phyloP scores from a whole-genome alignment of 2,329 filamentous ascomycete genomes.

The Curvularia spicifera region DNA sequence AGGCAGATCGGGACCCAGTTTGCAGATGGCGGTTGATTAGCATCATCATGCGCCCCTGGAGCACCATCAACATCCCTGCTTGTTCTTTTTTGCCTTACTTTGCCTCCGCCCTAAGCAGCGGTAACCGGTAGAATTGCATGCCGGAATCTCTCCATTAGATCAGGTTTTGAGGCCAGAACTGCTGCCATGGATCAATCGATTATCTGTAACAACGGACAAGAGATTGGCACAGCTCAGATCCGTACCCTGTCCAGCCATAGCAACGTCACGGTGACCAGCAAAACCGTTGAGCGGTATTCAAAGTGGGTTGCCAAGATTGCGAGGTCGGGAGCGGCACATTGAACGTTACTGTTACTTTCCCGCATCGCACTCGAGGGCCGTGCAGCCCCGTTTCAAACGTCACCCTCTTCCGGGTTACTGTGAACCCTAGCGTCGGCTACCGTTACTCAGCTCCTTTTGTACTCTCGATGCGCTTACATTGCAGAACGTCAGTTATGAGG shows the following conservation, averaged over 20 bases:
- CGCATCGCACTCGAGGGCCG: constrained; percentile 8
- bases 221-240: background rate
- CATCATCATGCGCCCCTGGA: constrained; percentile 20
- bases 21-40: constrained; percentile 21
- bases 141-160: background rate
- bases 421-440: background rate
- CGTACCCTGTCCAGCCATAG: background rate
- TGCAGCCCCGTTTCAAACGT: constrained; percentile 5
- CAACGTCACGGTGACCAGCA: constrained; percentile 5
- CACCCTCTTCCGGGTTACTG: constrained; percentile 4
- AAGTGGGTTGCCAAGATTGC: constrained; percentile 3
- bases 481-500: background rate
- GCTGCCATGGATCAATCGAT: background rate
- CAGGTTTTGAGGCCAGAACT: background rate
- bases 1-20: constrained; percentile 22
- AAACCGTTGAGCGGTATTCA: constrained; percentile 11
- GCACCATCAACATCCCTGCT: constrained; percentile 20
- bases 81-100: constrained; percentile 7
- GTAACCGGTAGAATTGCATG: constrained; percentile 7
- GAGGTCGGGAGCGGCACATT: constrained; percentile 18
- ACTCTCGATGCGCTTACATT: background rate
- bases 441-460: background rate
- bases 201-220: background rate
- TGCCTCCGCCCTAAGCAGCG: constrained; percentile 12
- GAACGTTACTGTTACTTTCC: background rate